Percentiles rank a stretch among this genome's conserved stretches.
These are phyloP conservation scores for Diutina ranongensis DNA, from an alignment of 1,139 yeast genomes.

Conservation along the genomic window DNA sequence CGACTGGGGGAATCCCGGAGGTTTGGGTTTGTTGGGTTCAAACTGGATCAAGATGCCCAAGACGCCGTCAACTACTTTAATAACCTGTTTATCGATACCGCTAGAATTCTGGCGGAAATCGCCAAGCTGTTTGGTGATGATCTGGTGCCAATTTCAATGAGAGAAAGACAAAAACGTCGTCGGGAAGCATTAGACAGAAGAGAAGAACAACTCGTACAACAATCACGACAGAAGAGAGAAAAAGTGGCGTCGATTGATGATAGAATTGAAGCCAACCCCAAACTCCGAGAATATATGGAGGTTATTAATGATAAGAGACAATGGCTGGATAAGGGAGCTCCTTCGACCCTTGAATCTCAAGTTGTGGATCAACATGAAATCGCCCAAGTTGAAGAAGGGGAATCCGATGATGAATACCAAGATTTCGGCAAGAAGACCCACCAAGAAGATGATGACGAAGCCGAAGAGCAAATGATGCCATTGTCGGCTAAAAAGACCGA, in stretches of 20 bases:
- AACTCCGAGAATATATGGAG: slow-evolving; percentile 68
- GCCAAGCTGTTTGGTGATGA: slow-evolving; percentile 87
- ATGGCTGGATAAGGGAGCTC: slow-evolving; percentile 72
- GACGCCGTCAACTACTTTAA: slow-evolving; percentile 70
- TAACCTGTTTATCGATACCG: slow-evolving; percentile 71
- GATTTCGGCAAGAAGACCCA: slow-evolving; percentile 25
- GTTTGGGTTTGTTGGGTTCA: slow-evolving; percentile 88
- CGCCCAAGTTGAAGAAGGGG: slow-evolving; percentile 28
- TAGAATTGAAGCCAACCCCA: slow-evolving; percentile 52
- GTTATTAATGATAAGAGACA: slow-evolving; percentile 63
- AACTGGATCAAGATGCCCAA: slow-evolving; percentile 59
- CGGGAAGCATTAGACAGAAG: slow-evolving; percentile 40
- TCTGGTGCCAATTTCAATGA: slow-evolving; percentile 62
- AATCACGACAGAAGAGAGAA: slow-evolving; percentile 18
- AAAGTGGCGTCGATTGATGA: slow-evolving; percentile 32
- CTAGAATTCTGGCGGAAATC: slow-evolving; percentile 62
- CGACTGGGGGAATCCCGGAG: slow-evolving; percentile 81
- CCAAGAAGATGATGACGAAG: slow-evolving; percentile 13
- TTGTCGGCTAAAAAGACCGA: slow-evolving; percentile 4
- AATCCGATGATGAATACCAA: slow-evolving; percentile 60
- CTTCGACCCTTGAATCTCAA: slow-evolving; percentile 25
- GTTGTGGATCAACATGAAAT: slow-evolving; percentile 17
- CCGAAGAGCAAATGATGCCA: slow-evolving; percentile 12
- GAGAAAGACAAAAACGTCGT: slow-evolving; percentile 48
- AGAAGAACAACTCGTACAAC: slow-evolving; percentile 39